Percentiles rank a stretch among this genome's conserved stretches.
phyloP scores from a whole-genome alignment of 1,139 yeast species.

The Saccharomyces hybrid region DNA sequence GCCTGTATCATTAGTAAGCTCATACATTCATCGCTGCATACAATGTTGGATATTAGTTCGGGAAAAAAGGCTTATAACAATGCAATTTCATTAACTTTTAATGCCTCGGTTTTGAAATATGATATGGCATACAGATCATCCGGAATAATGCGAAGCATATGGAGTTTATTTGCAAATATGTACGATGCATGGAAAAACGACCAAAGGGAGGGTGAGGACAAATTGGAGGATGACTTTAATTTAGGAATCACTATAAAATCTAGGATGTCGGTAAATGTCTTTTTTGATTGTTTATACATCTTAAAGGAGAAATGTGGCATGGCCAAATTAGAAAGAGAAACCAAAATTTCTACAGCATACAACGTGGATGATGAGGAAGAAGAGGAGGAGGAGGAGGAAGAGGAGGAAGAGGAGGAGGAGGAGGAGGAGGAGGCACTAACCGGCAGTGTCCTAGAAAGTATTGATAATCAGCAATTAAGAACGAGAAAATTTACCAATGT shows the following conservation, averaged over 20 bases:
- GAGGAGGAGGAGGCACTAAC: conserved; percentile 22
- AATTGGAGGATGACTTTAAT: conserved; percentile 23
- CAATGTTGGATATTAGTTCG: conserved; percentile 56
- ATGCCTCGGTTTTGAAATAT: conserved; percentile 79
- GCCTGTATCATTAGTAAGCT: conserved; percentile 76
- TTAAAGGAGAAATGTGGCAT: conserved; percentile 81
- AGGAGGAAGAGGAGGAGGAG: conserved; percentile 21
- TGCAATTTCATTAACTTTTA: conserved; percentile 62
- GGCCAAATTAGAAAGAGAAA: conserved; percentile 44
- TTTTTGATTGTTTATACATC: conserved; percentile 81
- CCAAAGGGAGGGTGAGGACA: conserved; percentile 17
- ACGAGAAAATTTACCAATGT: conserved; percentile 47
- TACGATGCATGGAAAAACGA: conserved; percentile 33
- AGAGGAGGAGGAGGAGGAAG: conserved; percentile 18
- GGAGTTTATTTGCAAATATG: conserved; percentile 63
- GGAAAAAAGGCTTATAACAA: conserved; percentile 67
- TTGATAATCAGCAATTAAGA: conserved; percentile 20
- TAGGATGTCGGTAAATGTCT: conserved; percentile 70
- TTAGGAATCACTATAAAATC: conserved; percentile 55
- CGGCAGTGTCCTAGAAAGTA: conserved; percentile 27
- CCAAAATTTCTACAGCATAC: conserved; percentile 7
- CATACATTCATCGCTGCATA: conserved; percentile 63
- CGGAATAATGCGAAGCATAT: conserved; percentile 87
- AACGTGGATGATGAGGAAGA: conserved; percentile 10
- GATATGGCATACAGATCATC: conserved; percentile 90